phyloP scores from a whole-genome alignment of 1,284 basidiomycete genomes.

The Ceratobasidium sp. region DNA sequence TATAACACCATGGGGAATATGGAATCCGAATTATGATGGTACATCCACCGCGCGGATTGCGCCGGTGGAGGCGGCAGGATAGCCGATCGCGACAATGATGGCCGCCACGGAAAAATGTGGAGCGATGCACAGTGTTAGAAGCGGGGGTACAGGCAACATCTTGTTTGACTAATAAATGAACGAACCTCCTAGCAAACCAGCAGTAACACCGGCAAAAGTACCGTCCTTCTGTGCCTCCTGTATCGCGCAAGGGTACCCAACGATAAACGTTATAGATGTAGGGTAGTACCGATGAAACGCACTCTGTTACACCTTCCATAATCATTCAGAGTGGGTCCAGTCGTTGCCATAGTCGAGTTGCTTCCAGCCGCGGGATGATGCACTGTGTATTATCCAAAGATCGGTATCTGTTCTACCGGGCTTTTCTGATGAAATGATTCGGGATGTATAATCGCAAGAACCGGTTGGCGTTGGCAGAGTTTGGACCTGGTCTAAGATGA shows the following conservation, averaged over 20 bases:
- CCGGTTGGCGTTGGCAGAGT: not conserved
- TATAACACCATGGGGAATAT: not conserved
- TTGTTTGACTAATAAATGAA: slow-evolving; percentile 11
- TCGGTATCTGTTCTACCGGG: not conserved
- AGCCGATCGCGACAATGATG: slow-evolving; percentile 13
- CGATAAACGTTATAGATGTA: not conserved
- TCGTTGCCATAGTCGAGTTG: not conserved
- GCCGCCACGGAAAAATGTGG: slow-evolving; percentile 15
- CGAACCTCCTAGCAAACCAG: slow-evolving; percentile 36
- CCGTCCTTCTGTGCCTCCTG: slow-evolving; percentile 37
- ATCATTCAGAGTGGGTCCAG: slow-evolving; percentile 17
- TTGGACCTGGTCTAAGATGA: slow-evolving; percentile 17
- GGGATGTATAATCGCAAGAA: not conserved
- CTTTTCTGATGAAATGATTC: not conserved
- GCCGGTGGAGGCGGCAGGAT: not conserved
- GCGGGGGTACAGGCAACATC: not conserved
- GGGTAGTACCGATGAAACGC: slow-evolving; percentile 6
- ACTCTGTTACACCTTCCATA: slow-evolving; percentile 30
- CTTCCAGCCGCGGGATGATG: not conserved
- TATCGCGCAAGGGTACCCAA: slow-evolving; percentile 5
- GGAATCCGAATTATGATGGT: not conserved
- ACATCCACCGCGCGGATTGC: not conserved
- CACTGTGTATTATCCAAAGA: not conserved
- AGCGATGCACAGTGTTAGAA: slow-evolving; percentile 28
- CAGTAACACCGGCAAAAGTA: slow-evolving; percentile 33